Conservation (phyloP, 1,284 basidiomycete species). For the Ustilago shanxiensis region DNA sequence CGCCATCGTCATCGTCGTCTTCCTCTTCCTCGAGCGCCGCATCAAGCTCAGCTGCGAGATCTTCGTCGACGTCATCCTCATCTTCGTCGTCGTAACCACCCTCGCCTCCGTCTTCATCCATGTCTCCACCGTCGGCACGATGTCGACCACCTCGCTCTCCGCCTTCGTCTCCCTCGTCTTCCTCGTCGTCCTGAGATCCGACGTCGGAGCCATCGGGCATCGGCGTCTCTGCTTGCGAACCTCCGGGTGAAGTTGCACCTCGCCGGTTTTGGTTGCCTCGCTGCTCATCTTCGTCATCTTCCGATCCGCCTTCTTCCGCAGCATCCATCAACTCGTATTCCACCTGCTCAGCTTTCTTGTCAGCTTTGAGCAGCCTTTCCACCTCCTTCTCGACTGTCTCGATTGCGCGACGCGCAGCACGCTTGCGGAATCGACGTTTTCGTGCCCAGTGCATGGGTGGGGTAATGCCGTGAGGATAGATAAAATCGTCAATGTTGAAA, state of each 20-base stretch:
- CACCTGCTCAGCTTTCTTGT: constrained; percentile 83
- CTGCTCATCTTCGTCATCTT: constrained; percentile 50
- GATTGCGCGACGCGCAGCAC: constrained; percentile 88
- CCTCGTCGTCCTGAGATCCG: constrained; percentile 41
- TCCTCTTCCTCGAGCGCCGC: constrained; percentile 71
- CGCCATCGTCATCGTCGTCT: constrained; percentile 76
- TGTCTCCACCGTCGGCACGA: constrained; percentile 44
- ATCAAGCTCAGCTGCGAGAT: constrained; percentile 72
- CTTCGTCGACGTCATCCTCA: constrained; percentile 75
- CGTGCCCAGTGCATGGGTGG: constrained; percentile 91
- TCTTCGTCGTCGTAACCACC: constrained; percentile 72
- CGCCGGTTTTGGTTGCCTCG: constrained; percentile 24
- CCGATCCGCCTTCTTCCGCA: constrained; percentile 63
- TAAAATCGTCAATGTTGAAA: constrained; percentile 93
- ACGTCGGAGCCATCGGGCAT: constrained; percentile 34
- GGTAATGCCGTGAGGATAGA: constrained; percentile 96
- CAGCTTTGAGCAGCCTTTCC: constrained; percentile 87
- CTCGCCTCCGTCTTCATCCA: constrained; percentile 71
- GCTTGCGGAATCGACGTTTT: constrained; percentile 92
- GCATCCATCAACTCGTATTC: constrained; percentile 66
- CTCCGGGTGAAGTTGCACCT: constrained; percentile 59
- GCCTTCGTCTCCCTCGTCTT: constrained; percentile 37
- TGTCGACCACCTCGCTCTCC: constrained; percentile 20
- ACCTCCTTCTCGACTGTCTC: constrained; percentile 98
- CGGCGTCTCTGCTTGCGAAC: constrained; percentile 43